Percentiles rank a stretch among this genome's conserved stretches.
Evolutionary conservation across 2,329 filamentous ascomycete species (phyloP).

Genomic region (Fusarium musae): DNA sequence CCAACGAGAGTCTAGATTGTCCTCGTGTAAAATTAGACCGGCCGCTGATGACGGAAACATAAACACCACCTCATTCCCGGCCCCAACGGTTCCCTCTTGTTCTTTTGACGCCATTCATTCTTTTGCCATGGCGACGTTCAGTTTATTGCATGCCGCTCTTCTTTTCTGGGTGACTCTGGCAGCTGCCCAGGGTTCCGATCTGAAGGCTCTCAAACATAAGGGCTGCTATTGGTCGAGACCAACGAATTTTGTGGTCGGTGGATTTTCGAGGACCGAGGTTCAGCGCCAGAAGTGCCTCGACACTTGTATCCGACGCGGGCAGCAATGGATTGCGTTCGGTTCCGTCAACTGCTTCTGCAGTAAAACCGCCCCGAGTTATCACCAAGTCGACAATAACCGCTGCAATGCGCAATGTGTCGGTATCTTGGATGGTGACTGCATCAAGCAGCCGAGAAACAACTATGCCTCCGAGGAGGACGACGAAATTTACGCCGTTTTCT

Average conservation of each 20-base stretch:
- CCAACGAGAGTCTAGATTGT: slow-evolving; percentile 1
- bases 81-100: background rate
- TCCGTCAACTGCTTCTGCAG: background rate
- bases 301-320: background rate
- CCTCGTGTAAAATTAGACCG: background rate
- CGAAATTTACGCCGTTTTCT: background rate
- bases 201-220: background rate
- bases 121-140: slow-evolving; percentile 10
- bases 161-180: slow-evolving; percentile 12
- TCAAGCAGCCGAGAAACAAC: background rate
- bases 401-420: background rate
- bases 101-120: background rate
- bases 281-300: background rate
- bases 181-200: background rate
- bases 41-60: slow-evolving; percentile 1
- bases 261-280: background rate
- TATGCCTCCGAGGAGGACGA: background rate
- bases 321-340: background rate
- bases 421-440: background rate
- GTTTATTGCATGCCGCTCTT: background rate
- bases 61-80: slow-evolving; percentile 16
- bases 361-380: background rate
- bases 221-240: background rate
- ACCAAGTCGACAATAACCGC: background rate
- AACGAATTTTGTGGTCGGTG: background rate